These are phyloP conservation scores for Fraxinus floribunda DNA, from an alignment of 305 asterid species.

Conservation along the genomic window DNA sequence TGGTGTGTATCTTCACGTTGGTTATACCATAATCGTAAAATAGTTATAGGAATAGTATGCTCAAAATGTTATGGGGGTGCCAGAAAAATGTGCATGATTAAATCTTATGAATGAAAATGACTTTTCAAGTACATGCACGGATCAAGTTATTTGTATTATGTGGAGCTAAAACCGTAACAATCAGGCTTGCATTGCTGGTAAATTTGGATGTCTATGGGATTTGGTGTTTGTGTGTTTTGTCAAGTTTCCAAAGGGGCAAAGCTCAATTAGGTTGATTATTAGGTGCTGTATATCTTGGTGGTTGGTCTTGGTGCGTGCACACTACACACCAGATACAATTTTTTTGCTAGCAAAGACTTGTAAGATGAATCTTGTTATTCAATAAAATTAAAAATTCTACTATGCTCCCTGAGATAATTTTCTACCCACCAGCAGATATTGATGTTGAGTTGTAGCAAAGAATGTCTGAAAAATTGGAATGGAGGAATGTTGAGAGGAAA, in stretches of 20 bases:
- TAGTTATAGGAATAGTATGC: not conserved
- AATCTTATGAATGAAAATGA: not conserved
- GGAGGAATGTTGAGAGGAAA: slow-evolving; percentile 4
- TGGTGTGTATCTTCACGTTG: not conserved
- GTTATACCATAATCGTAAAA: not conserved
- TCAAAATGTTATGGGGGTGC: not conserved
- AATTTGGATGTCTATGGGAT: not conserved
- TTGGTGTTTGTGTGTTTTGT: not conserved
- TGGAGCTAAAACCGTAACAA: not conserved
- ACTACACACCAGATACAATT: not conserved
- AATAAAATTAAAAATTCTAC: not conserved
- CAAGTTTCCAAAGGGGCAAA: not conserved
- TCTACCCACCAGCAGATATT: not conserved
- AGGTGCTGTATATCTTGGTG: not conserved
- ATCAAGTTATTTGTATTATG: not conserved
- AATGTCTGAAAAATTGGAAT: not conserved
- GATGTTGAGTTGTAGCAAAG: not conserved
- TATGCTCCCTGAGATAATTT: not conserved
- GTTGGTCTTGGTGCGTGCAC: not conserved
- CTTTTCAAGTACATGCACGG: not conserved
- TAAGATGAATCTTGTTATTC: not conserved
- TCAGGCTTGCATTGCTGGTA: not conserved
- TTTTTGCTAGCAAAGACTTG: not conserved
- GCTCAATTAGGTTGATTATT: not conserved
- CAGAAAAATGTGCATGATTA: not conserved